Conservation (phyloP, 2,329 filamentous ascomycete genomes). For the Talaromyces sp. region DNA sequence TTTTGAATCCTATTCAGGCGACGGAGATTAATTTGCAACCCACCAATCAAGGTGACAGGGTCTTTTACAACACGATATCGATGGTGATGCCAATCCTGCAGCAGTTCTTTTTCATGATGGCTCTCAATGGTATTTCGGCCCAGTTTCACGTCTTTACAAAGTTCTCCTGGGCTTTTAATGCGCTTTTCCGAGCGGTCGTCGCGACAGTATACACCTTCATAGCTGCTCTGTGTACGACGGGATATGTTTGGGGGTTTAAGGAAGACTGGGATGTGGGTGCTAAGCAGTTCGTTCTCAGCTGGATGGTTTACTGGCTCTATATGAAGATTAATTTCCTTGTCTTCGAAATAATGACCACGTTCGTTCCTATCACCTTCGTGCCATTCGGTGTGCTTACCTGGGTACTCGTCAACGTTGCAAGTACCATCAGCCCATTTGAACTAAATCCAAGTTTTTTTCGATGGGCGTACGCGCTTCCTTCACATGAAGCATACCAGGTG, state of each 20-base stretch:
- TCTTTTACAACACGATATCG: neutral
- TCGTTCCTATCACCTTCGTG: neutral
- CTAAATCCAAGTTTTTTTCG: neutral
- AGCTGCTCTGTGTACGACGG: neutral
- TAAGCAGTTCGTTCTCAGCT: neutral
- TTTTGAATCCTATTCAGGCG: neutral
- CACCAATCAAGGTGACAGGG: neutral
- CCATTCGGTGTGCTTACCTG: neutral
- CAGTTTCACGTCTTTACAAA: neutral
- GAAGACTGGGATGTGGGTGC: neutral
- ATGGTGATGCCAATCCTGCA: neutral
- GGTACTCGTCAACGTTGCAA: neutral
- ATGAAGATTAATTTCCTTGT: neutral
- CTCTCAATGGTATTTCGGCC: neutral
- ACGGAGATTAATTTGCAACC: neutral
- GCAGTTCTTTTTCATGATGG: neutral
- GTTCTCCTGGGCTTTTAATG: neutral
- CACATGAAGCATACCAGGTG: neutral
- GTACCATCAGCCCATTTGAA: neutral
- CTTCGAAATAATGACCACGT: neutral
- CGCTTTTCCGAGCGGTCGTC: neutral
- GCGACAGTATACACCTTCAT: neutral
- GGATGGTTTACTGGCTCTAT: neutral
- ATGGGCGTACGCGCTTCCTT: neutral
- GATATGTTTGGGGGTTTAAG: neutral